Base-by-base conservation (phyloP, 2,329 filamentous ascomycete species). In the Cytospora schulzeri region DNA sequence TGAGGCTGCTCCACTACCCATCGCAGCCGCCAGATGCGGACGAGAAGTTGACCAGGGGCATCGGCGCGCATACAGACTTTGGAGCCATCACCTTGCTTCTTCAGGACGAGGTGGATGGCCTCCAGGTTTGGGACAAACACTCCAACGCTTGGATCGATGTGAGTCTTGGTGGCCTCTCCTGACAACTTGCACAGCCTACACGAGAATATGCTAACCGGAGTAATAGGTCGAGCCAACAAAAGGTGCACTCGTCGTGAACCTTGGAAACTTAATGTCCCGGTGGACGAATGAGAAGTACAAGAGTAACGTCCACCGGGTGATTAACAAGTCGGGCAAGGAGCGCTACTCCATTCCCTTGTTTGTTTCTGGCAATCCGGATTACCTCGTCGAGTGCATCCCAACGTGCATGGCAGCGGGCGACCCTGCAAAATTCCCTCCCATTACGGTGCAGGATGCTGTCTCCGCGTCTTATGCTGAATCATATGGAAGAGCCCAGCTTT, bases 41-140 rank as follows among this genome's bases (percentile, higher is more conserved):
- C 35, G 73, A 72, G 60, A 73, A 73, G 58, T 63, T 76, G 57
- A 71, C 71, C 24, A 65, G 76, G 51, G 70, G 78, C 68, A 75
- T 77, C 2, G 81, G 82, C 0, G 81, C 80, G 2, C 84, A 84
- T 67, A 83, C 81, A 0, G 84, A 84, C 69, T 85, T 83, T 64
- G 81, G 83, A n/a, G 79, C 79, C 55, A 80, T 85, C 55, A 86
- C 83, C 0, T 73, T 85, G 31, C 77, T 86, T 4, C 74, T 85
- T 0, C 83, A 85, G 68, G 81, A 81, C 61, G 74, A 75, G 1
- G 76, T 79, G 14, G 77, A 79, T 24, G 83, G 82, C 0, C 75
- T 86, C 1, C 77, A 86, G 68, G 81, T 85, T 8, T 77, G 80
- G 65, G 77, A 83, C 62, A 71, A 74, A 19, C 65, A 76, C 4